A percentile compares a stretch with the other conserved stretches of the same genome.
Conservation (phyloP, 495 filamentous ascomycete species). For the Daldinia decipiens region DNA sequence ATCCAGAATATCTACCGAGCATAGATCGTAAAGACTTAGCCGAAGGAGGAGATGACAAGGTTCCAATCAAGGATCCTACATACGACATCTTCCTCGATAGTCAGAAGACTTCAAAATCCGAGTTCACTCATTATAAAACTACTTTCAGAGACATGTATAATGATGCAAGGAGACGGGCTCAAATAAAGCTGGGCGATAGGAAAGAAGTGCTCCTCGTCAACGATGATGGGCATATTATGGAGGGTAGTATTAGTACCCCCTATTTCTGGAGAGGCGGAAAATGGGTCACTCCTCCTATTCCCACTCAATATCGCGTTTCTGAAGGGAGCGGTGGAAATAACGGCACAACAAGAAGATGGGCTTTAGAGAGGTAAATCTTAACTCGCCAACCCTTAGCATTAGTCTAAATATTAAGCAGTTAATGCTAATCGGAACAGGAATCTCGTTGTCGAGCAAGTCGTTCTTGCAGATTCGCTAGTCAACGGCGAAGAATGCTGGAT, state of each 20-base stretch:
- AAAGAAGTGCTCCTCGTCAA: slow-evolving; percentile 82
- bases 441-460: slow-evolving; percentile 69
- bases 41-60: not conserved
- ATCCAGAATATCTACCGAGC: slow-evolving; percentile 58
- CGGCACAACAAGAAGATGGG: slow-evolving; percentile 85
- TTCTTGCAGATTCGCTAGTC: slow-evolving; percentile 64
- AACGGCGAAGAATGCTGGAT: slow-evolving; percentile 84
- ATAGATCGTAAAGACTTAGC: slow-evolving; percentile 14
- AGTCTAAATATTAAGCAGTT: not conserved
- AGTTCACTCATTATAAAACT: slow-evolving; percentile 81
- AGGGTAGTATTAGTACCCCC: slow-evolving; percentile 82
- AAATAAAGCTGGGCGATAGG: slow-evolving; percentile 63
- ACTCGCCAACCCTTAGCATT: not conserved
- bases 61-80: slow-evolving; percentile 42
- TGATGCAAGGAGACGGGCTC: slow-evolving; percentile 65
- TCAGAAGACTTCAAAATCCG: slow-evolving; percentile 61
- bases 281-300: slow-evolving; percentile 73
- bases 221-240: slow-evolving; percentile 75
- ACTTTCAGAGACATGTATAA: slow-evolving; percentile 73
- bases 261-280: slow-evolving; percentile 75
- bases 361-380: slow-evolving; percentile 63
- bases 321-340: slow-evolving; percentile 77
- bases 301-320: slow-evolving; percentile 34
- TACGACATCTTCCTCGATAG: slow-evolving; percentile 69
- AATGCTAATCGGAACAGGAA: slow-evolving; percentile 46